A percentile compares a stretch with the other conserved stretches of the same genome.
These are phyloP conservation scores for Holtermannia corniformis DNA, from an alignment of 768 basidiomycete genomes.

Conservation along the genomic window DNA sequence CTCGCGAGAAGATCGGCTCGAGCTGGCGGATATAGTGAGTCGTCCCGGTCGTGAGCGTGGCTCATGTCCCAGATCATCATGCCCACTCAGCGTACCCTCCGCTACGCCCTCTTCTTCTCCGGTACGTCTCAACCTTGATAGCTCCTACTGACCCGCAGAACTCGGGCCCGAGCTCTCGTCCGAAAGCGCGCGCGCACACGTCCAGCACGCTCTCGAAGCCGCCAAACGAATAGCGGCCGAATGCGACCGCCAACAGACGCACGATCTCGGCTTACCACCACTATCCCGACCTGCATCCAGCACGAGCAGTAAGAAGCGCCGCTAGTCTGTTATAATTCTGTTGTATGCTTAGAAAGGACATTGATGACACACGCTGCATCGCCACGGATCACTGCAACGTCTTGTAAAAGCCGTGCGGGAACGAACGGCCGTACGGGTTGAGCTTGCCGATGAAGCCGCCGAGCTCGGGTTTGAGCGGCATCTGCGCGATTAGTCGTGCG, in stretches of 20 bases:
- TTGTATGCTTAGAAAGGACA: background rate
- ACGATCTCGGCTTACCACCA: slow-evolving; percentile 8
- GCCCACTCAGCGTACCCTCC: slow-evolving; percentile 22
- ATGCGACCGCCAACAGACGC: slow-evolving; percentile 14
- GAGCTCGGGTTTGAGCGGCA: slow-evolving; percentile 35
- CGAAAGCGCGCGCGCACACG: background rate
- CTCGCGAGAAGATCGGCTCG: slow-evolving; percentile 2
- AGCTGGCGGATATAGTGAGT: background rate
- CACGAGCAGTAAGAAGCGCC: background rate
- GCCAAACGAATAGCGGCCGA: slow-evolving; percentile 14
- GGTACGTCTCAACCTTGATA: slow-evolving; percentile 5
- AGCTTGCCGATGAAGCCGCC: slow-evolving; percentile 36
- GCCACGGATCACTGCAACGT: slow-evolving; percentile 2
- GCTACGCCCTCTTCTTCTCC: slow-evolving; percentile 27
- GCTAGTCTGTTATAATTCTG: background rate
- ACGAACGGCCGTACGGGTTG: slow-evolving; percentile 32
- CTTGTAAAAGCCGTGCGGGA: slow-evolving; percentile 32
- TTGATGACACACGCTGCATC: background rate
- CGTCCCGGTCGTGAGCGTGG: background rate
- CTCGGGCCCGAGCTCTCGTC: slow-evolving; percentile 4
- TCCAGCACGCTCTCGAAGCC: slow-evolving; percentile 12
- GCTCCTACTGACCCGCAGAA: slow-evolving; percentile 7
- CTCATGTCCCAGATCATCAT: slow-evolving; percentile 15
- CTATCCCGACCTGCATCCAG: background rate
- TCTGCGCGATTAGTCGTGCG: slow-evolving; percentile 6